Conservation (phyloP, 371 early-diverging fungal species). For the Haplosporangium sp. region DNA sequence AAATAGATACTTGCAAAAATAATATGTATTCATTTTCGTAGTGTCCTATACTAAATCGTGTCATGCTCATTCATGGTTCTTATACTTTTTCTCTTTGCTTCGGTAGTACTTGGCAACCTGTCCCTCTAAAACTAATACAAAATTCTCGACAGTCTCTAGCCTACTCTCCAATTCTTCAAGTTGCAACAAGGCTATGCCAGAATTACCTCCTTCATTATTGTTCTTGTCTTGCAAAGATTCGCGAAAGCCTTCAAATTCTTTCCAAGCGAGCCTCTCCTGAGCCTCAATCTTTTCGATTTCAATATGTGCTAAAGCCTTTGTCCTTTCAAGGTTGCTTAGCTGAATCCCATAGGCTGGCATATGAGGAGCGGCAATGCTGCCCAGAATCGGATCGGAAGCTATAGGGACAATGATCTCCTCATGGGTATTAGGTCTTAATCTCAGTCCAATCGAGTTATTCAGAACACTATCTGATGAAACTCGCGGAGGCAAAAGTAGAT, state of each 20-base stretch:
- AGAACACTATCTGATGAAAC: background rate
- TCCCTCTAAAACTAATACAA: background rate
- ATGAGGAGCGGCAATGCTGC: conserved; percentile 3
- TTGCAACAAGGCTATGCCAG: conserved; percentile 9
- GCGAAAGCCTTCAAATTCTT: conserved; percentile 20
- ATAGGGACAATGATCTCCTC: conserved; percentile 6
- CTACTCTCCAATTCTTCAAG: conserved; percentile 12
- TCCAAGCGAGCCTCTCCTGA: conserved; percentile 14
- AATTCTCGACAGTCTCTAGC: conserved; percentile 19
- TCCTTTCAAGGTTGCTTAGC: conserved; percentile 11
- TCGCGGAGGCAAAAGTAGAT: conserved; percentile 6
- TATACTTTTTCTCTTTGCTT: background rate
- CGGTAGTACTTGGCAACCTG: conserved; percentile 8
- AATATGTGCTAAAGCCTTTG: conserved; percentile 11
- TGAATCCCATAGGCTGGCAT: conserved; percentile 24
- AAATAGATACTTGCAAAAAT: too few relatives aligned
- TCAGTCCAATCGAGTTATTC: background rate
- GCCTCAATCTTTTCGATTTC: conserved; percentile 13
- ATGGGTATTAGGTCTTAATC: background rate
- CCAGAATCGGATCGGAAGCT: background rate
- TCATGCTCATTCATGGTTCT: background rate
- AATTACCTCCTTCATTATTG: background rate
- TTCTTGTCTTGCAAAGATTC: background rate
- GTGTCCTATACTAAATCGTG: too few relatives aligned
- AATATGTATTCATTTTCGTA: too few relatives aligned